Base-by-base conservation (phyloP, 2,329 filamentous ascomycete genomes). In the Delphinella strobiligena region DNA sequence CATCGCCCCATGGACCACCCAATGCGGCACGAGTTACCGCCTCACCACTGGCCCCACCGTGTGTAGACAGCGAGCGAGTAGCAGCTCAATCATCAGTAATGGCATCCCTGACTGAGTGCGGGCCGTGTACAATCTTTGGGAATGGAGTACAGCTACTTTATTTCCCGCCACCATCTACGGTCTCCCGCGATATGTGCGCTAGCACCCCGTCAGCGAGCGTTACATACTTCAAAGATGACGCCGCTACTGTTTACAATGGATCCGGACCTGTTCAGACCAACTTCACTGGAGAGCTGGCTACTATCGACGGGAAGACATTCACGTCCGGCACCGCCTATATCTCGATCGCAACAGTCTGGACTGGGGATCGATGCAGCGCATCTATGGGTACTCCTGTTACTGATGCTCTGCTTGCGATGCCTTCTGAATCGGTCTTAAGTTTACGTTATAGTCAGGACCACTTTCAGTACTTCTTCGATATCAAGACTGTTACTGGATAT, bases 51-150 rank as follows among this genome's bases (percentile, higher is more conserved):
- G 51, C 47, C 10, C 53, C 53, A 4, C 44, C 45, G 2, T 53
- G 52, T 32, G 19, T 46, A 37, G 50, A 51, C 29, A 41, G 39
- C 15, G 49, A 38, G 31, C 42, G 33, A n/a, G 48, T 46, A 1
- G 36, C 39, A 0, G 41, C 39, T 0, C 40, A 41, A n/a, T 45
- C 43, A 4, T 35, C 37, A 9, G 38, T 44, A 11, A 41, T 33
- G 5, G 44, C 42, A 8, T 38, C 40, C 8, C 41, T 54, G 15
- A 49, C 47, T 29, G 52, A 50, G 7, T 56, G 54, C 36, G 53
- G 53, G 4, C 31, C 35, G n/a, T 56, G 54, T 33, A 56, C 53
- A 4, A 54, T 56, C 9, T 54, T 47, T 32, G 53, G 54, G n/a
- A 24, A 49, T 14, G 50, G 49, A 5, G 54, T 56, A 1, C 45